phyloP scores from a whole-genome alignment of 495 filamentous ascomycete species.

The Penicillium antarcticum region DNA sequence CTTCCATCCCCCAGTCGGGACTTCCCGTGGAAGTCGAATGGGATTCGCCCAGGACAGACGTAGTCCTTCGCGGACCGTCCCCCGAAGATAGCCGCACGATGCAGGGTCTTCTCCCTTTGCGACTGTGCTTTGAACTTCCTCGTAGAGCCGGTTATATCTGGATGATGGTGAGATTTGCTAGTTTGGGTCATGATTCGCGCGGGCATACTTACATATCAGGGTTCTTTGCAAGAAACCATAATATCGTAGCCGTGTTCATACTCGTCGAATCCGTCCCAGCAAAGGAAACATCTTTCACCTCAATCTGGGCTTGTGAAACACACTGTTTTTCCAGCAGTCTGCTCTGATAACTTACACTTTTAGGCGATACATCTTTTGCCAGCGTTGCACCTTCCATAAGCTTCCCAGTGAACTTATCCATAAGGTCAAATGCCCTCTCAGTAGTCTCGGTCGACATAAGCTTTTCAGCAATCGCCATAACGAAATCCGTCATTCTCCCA shows the following conservation, averaged over 20 bases:
- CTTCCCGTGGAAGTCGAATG: constrained; percentile 44
- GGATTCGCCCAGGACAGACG: constrained; percentile 50
- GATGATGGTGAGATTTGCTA: neutral
- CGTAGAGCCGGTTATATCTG: constrained; percentile 34
- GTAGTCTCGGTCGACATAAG: constrained; percentile 22
- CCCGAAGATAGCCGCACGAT: constrained; percentile 37
- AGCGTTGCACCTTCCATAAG: constrained; percentile 23
- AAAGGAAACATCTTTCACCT: constrained; percentile 37
- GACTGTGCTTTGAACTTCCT: constrained; percentile 26
- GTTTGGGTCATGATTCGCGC: neutral
- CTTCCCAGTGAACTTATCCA: constrained; percentile 36
- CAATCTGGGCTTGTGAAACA: constrained; percentile 38
- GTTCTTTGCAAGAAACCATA: constrained; percentile 36
- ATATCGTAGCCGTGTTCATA: constrained; percentile 44
- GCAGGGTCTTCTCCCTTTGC: constrained; percentile 25
- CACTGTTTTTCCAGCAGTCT: constrained; percentile 42
- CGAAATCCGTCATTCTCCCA: constrained; percentile 28
- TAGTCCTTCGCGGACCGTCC: constrained; percentile 42
- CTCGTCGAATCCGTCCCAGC: constrained; percentile 43
- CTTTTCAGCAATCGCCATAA: constrained; percentile 29
- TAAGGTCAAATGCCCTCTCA: constrained; percentile 26
- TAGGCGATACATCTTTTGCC: neutral
- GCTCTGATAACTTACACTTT: constrained; percentile 42
- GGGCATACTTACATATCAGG: constrained; percentile 36
- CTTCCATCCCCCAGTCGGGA: constrained; percentile 36